Evolutionary conservation across 345 rosid genomes (phyloP).

Genomic region (Rhodamnia rubescens): DNA sequence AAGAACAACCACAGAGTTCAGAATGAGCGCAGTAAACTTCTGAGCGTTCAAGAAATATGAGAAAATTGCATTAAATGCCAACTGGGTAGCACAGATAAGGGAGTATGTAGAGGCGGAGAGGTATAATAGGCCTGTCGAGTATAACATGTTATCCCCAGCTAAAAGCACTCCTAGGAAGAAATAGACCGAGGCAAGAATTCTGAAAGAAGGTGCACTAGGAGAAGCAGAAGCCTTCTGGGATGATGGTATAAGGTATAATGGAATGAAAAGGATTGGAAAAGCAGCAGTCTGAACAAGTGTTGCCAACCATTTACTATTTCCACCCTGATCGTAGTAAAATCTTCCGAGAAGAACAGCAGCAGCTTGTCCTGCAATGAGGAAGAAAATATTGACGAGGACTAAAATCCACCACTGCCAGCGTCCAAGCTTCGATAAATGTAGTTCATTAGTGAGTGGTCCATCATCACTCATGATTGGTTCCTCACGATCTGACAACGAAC

Average conservation of each 20-base stretch:
- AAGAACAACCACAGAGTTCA: constrained; percentile 51
- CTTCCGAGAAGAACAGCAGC: constrained; percentile 58
- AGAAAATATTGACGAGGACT: constrained; percentile 24
- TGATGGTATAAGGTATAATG: constrained; percentile 38
- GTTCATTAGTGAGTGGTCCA: constrained; percentile 1
- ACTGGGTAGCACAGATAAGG: constrained; percentile 63
- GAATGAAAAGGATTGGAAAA: constrained; percentile 55
- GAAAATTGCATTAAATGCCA: constrained; percentile 68
- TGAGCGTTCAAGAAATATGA: constrained; percentile 68
- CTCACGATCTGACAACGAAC: constrained; percentile 18
- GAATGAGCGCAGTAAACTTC: constrained; percentile 48
- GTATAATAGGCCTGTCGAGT: constrained; percentile 60
- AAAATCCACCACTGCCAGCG: constrained; percentile 59
- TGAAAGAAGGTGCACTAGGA: constrained; percentile 18
- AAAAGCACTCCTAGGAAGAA: constrained; percentile 44
- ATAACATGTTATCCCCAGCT: constrained; percentile 57
- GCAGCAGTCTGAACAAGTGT: constrained; percentile 57
- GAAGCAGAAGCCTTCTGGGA: constrained; percentile 18
- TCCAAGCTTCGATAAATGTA: constrained; percentile 20
- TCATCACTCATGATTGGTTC: constrained; percentile 13
- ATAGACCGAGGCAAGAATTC: constrained; percentile 28
- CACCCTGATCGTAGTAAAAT: constrained; percentile 56
- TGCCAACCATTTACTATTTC: constrained; percentile 59
- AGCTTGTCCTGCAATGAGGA: constrained; percentile 51
- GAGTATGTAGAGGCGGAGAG: constrained; percentile 82